phyloP scores from a whole-genome alignment of 305 asterid species.

The Caryopteris hybrid region DNA sequence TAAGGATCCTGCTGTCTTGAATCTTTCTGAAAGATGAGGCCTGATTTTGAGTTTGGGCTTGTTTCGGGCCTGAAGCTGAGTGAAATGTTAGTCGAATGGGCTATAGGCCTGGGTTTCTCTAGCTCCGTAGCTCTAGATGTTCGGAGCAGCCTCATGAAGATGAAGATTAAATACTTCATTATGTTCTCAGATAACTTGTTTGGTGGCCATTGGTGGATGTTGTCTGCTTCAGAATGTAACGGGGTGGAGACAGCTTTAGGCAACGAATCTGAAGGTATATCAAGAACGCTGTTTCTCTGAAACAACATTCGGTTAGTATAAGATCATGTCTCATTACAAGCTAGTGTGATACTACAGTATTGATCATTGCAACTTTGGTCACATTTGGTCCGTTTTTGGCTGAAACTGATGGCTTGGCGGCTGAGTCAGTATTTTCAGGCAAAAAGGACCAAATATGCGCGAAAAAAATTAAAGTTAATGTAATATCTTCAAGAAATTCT shows the following conservation, averaged over 20 bases:
- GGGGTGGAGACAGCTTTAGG: conserved; percentile 32
- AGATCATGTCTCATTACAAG: too few species aligned
- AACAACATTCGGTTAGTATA: neutral
- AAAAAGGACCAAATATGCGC: too few species aligned
- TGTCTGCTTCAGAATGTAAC: conserved; percentile 44
- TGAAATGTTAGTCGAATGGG: conserved; percentile 57
- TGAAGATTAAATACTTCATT: conserved; percentile 64
- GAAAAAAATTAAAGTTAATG: neutral
- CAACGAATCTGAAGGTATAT: conserved; percentile 20
- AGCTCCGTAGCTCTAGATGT: conserved; percentile 61
- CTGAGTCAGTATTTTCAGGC: too few species aligned
- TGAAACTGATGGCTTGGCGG: too few species aligned
- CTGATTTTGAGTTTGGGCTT: too few species aligned
- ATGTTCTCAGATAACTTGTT: conserved; percentile 80
- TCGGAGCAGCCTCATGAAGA: conserved; percentile 62
- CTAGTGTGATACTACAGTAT: too few species aligned
- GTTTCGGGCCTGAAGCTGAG: too few species aligned
- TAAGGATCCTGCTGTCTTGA: conserved; percentile 87
- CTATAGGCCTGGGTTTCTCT: conserved; percentile 57
- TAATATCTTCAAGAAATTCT: neutral
- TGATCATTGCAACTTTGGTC: too few species aligned
- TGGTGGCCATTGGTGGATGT: conserved; percentile 58
- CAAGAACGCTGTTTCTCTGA: conserved; percentile 48
- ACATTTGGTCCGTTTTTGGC: too few species aligned
- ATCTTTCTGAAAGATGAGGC: conserved; percentile 41